Evolutionary conservation across 495 filamentous ascomycete species (phyloP), one percentile per base, ranked within the genome.

Genomic region (Friedmanniomyces simplex): DNA sequence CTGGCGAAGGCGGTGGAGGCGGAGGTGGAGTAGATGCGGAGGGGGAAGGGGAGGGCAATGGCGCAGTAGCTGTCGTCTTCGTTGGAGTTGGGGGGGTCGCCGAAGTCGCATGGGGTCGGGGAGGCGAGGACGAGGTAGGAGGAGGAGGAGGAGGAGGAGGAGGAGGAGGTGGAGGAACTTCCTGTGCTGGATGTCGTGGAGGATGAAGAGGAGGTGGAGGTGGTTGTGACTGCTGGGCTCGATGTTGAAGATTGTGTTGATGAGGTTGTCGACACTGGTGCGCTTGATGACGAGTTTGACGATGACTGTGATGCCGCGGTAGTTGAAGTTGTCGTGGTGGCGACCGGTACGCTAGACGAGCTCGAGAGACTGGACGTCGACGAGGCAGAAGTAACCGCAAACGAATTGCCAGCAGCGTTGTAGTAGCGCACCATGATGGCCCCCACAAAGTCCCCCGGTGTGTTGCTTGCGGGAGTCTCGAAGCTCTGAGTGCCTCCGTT

Each of bases 61-160:
- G 30, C 24, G 52, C 55, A 56, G 50, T 59, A 65, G 54, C 43
- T 55, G 46, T 65, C 63, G 49, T 65, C 63, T 53, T 65, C 50
- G 36, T 64, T 48, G 13, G 50, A 26, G 36, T 32, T 21, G 14
- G 58, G 8, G 6, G 52, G 55, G 37, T 61, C 59, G 25, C 55
- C 62, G 43, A 65, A 63, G 39, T 34, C 20, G 54, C 58, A 61
- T 16, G 59, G 25, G 4, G 59, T 65, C 16, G 58, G 58, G 13
- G 58, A 55, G 50, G 58, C 8, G 13, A 64, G 53, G 46, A 55
- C 41, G 36, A 62, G 55, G 51, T 55, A 55, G 2, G 20, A 1
- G 42, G 21, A 30, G 10, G 47, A 42, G 48, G 13, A 45, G n/a
- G 43, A 53, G 30, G 54, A 20, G 24, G 58, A 21, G 30, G 34